Conservation (phyloP, 129 eudicot genomes). For the Rutidosis leptorrhynchoides region DNA sequence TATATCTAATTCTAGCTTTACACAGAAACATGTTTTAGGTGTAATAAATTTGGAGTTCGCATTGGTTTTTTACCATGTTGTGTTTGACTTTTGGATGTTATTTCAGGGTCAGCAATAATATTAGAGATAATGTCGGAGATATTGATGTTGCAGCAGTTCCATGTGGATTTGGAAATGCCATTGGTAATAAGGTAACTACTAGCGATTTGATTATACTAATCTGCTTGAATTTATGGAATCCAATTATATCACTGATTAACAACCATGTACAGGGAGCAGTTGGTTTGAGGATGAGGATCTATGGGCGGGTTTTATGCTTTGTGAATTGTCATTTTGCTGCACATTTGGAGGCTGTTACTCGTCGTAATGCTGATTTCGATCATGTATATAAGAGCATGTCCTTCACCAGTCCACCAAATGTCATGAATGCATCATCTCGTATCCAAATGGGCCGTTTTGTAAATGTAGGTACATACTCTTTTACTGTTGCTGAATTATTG, state of each 20-base stretch:
- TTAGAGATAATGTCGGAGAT: slow-evolving; percentile 78
- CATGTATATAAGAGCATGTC: slow-evolving; percentile 90
- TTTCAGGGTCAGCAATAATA: slow-evolving; percentile 73
- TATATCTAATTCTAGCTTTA: neutral
- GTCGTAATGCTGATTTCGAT: slow-evolving; percentile 96
- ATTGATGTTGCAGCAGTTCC: slow-evolving; percentile 96
- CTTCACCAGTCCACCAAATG: slow-evolving; percentile 62
- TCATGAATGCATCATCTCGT: slow-evolving; percentile 66
- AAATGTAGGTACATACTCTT: slow-evolving; percentile 55
- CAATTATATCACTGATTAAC: slow-evolving; percentile 18
- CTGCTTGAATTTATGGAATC: slow-evolving; percentile 4
- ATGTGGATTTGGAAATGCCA: slow-evolving; percentile 95
- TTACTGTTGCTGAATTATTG: neutral
- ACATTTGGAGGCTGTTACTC: slow-evolving; percentile 74
- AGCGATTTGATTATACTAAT: slow-evolving; percentile 7
- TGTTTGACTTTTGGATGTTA: slow-evolving; percentile 25
- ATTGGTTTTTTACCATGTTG: neutral
- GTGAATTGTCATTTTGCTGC: slow-evolving; percentile 99
- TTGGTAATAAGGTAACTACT: slow-evolving; percentile 81
- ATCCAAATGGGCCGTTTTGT: slow-evolving; percentile 59
- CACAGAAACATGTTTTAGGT: neutral
- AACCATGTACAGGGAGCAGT: slow-evolving; percentile 79
- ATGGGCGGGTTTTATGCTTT: slow-evolving; percentile 72
- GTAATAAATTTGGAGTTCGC: neutral
- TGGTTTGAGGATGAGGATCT: slow-evolving; percentile 90